phyloP scores from a whole-genome alignment of 2,329 filamentous ascomycete genomes.

The Nannizziopsis barbatae region DNA sequence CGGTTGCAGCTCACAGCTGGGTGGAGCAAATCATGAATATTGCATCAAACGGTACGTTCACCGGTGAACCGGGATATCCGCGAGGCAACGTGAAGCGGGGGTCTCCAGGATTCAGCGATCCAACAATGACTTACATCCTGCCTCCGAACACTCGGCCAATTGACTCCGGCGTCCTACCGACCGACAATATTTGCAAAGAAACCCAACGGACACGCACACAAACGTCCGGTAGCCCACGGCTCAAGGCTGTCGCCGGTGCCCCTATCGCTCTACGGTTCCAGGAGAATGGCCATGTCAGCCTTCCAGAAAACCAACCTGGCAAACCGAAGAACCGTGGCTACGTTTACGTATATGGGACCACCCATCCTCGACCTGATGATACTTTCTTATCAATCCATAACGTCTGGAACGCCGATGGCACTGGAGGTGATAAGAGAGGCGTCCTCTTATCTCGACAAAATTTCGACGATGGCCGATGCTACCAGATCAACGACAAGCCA shows the following conservation, averaged over 20 bases:
- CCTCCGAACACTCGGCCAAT: constrained; percentile 43
- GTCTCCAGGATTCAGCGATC: constrained; percentile 46
- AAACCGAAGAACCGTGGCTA: constrained; percentile 58
- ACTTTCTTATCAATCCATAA: constrained; percentile 55
- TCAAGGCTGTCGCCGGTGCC: constrained; percentile 51
- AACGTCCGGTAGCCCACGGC: constrained; percentile 48
- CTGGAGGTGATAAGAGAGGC: constrained; percentile 68
- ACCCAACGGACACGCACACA: constrained; percentile 52
- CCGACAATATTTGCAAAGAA: constrained; percentile 52
- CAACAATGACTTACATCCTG: constrained; percentile 51
- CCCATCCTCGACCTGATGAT: constrained; percentile 47
- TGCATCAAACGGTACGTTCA: constrained; percentile 60
- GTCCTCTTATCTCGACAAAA: constrained; percentile 63
- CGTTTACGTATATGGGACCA: constrained; percentile 65
- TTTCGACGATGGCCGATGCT: constrained; percentile 86
- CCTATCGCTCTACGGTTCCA: constrained; percentile 56
- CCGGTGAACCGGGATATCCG: constrained; percentile 60
- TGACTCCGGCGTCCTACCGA: constrained; percentile 39
- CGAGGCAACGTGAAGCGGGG: constrained; percentile 56
- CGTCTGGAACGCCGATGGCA: constrained; percentile 67
- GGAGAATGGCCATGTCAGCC: constrained; percentile 66
- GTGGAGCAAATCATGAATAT: constrained; percentile 65
- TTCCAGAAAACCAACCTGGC: constrained; percentile 44
- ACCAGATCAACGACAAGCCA: constrained; percentile 55
- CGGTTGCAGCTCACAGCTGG: constrained; percentile 55